Evolutionary conservation across 2,329 filamentous ascomycete genomes (phyloP).

Genomic region (Colletotrichum sp.): DNA sequence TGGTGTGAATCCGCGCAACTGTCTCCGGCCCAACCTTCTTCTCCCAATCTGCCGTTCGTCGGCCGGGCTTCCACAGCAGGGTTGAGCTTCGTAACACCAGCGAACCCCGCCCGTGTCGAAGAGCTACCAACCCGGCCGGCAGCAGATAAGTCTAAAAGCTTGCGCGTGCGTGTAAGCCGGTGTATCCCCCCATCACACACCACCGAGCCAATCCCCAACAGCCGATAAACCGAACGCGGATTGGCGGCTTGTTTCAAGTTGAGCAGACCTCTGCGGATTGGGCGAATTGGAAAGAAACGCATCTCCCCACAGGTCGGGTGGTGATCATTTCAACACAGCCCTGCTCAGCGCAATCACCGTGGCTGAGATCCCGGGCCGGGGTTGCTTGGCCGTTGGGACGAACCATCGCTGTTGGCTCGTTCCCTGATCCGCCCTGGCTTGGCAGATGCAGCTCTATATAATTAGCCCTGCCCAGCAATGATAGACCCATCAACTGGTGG

Average conservation of each 20-base stretch:
- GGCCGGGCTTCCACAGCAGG: background rate
- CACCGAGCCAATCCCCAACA: background rate
- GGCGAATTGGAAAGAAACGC: background rate
- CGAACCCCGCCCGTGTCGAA: background rate
- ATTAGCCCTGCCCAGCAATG: conserved; percentile 12
- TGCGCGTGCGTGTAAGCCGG: background rate
- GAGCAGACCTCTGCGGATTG: background rate
- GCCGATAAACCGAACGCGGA: background rate
- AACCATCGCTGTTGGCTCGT: conserved; percentile 12
- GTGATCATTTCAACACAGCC: conserved; percentile 14
- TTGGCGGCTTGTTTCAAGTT: background rate
- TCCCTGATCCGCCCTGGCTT: conserved; percentile 3
- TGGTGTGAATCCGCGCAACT: background rate
- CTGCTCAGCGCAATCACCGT: conserved; percentile 19
- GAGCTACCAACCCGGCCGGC: background rate
- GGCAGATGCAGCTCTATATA: conserved; percentile 16
- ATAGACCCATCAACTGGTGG: background rate
- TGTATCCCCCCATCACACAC: background rate
- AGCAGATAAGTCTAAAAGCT: background rate
- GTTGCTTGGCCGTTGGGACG: conserved; percentile 13
- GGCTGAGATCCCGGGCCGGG: conserved; percentile 6
- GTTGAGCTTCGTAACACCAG: background rate
- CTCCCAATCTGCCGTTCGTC: background rate
- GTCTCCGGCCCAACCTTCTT: background rate
- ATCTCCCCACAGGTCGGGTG: background rate